Conservation (phyloP, 2,329 filamentous ascomycete genomes). For the Fusarium nygamai region DNA sequence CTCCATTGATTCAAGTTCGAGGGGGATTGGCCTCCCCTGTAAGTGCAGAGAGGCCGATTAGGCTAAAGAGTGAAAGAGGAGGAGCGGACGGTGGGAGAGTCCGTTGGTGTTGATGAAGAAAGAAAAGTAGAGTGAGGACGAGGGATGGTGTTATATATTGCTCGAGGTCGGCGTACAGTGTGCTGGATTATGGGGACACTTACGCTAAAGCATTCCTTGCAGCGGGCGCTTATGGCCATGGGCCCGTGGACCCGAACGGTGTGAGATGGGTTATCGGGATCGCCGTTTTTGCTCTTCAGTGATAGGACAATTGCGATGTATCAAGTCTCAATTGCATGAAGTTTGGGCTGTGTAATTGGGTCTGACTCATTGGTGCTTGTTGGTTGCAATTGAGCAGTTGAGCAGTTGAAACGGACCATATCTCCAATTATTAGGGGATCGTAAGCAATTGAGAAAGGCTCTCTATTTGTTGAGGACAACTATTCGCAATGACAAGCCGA, state of each 20-base stretch:
- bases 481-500: neutral
- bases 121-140: neutral
- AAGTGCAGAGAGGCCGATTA: constrained; percentile 37
- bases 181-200: neutral
- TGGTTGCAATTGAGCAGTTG: neutral
- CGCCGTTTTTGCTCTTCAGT: neutral
- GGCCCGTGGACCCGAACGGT: constrained; percentile 11
- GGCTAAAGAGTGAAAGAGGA: neutral
- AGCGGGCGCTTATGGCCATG: neutral
- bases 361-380: neutral
- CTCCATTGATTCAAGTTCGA: constrained; percentile 44
- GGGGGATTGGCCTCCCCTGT: constrained; percentile 42
- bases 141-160: constrained; percentile 29
- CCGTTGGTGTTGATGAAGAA: constrained; percentile 20
- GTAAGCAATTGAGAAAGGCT: neutral
- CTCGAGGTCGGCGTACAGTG: constrained; percentile 20
- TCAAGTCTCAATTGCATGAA: neutral
- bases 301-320: neutral
- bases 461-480: neutral
- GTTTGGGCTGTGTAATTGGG: neutral
- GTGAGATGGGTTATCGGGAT: neutral
- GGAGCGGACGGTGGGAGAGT: constrained; percentile 8
- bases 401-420: neutral
- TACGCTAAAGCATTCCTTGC: constrained; percentile 11
- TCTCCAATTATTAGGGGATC: neutral